Base-by-base conservation (phyloP, 495 filamentous ascomycete genomes). In the Copromyces sp. region DNA sequence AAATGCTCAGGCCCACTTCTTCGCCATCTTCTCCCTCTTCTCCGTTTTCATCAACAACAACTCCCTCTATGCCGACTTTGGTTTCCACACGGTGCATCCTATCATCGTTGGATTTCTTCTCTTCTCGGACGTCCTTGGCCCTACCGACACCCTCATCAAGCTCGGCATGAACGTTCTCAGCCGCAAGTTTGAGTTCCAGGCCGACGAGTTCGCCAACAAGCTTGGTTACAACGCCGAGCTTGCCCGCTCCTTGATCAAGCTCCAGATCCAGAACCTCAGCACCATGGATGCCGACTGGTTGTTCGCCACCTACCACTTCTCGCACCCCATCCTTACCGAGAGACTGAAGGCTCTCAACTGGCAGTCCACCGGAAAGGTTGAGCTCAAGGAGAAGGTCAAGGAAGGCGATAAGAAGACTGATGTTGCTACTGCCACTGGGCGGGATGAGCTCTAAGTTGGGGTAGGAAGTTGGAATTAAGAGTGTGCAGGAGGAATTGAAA, bases 211-310 rank as follows among this genome's bases (percentile, higher is more conserved):
- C 78, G 95, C 95, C 68, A 86, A 90, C 74, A 86, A 87, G 20
- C 90, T 97, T 9, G 95, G 96, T 29, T 98, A 96, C 82, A 89
- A 89, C n/a, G 83, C 86, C 32, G 90, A 97, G 77, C 90, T 99
- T 38, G 93, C 94, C 11, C 83, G 88, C 72, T 94, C 93, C 17
- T 87, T 99, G 73, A 92, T 98, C 83, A 99, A 98, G 84, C 91
- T 99, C 45, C 95, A 99, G 81, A 93, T 98, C 80, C 93, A 98
- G 84, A 99, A 99, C 78, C 86, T 99, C 72, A 94, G 93, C 83
- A 96, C 92, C 72, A 98, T 98, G 95, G 96, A 99, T 80, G 95
- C 95, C 47, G 96, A 99, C 81, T 96, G 91, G 92, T 87, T 97
- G 84, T 99, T 97, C 81, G 94, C 96, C 37, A 94, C 90, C 84